Evolutionary conservation across 257 asterid species (phyloP), one percentile per base, ranked within the genome.

Genomic region (Penstemon newberryi): DNA sequence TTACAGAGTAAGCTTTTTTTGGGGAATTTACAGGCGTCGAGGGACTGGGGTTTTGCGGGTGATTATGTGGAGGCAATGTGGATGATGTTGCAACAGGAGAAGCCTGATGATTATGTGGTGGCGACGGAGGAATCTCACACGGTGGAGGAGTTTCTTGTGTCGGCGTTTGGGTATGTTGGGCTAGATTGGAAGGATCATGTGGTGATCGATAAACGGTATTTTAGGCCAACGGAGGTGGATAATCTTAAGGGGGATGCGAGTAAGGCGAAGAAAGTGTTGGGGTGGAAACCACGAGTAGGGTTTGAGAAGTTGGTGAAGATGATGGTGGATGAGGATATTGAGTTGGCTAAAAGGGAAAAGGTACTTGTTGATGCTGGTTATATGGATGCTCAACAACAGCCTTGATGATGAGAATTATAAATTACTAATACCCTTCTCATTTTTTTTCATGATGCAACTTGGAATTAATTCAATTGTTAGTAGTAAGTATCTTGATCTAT

Each of bases 21-120:
- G 25, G 98, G 98, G 13, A 94, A 94, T 44, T 40, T 89, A 66
- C 96, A 91, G 72, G 96, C 99, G 2, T 88, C 97, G 0, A 82
- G 97, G 63, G 99, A 94, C 4, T 94, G 99, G 99, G 96, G 99
- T 0, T 94, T 91, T 56, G 96, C 97, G 0, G 99, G 99, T 7
- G 97, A 91, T 71, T 94, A 94, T 41, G 99, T 94, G 41, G 99
- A 94, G 81, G 96, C 99, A 10, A 94, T 94, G 97, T 94, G 99
- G 99, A 47, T 94, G 91, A 94, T 91, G 99, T 85, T 94, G 54
- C 99, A 94, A 78, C 96, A 91, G 78, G 99, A 94, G 43, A 83
- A 91, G 77, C 82, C 99, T 6, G 99, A 89, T 43, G 99, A 94
- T 49, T 94, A 94, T 41, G 99, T 94, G 38, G 99, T 94, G 69